Conservation (phyloP, 1,284 basidiomycete species). For the Phenoliferia sp. region DNA sequence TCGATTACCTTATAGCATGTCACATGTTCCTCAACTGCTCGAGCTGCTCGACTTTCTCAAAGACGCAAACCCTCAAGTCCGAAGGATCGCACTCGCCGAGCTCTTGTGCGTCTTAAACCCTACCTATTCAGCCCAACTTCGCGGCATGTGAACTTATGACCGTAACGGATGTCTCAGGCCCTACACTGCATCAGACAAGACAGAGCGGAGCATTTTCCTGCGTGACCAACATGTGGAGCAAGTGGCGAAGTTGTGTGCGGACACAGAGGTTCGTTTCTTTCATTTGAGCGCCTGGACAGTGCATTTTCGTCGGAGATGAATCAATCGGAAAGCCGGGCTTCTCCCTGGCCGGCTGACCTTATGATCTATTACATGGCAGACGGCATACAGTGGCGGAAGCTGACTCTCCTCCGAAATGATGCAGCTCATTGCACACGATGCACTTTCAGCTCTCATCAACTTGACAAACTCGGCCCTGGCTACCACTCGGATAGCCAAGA, state of each 20-base stretch:
- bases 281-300: not conserved
- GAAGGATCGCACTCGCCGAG: slow-evolving; percentile 28
- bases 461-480: slow-evolving; percentile 78
- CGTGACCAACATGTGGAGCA: slow-evolving; percentile 26
- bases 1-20: too few relatives aligned
- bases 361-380: too few relatives aligned
- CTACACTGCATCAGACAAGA: slow-evolving; percentile 21
- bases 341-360: too few relatives aligned
- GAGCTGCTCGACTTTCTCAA: slow-evolving; percentile 29
- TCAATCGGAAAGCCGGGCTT: not conserved
- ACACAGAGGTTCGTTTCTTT: slow-evolving; percentile 21
- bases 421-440: slow-evolving; percentile 90
- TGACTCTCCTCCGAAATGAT: not conserved
- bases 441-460: slow-evolving; percentile 89
- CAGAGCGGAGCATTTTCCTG: slow-evolving; percentile 31
- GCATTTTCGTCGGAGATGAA: too few relatives aligned
- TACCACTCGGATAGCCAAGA: slow-evolving; percentile 60
- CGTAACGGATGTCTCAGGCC: slow-evolving; percentile 11
- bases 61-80: slow-evolving; percentile 24
- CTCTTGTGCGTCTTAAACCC: slow-evolving; percentile 16
- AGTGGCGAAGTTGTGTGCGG: slow-evolving; percentile 30
- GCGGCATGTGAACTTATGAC: too few relatives aligned
- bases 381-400: not conserved
- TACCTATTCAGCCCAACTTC: not conserved
- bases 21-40: slow-evolving; percentile 10